Evolutionary conservation across 192 early-diverging fungal genomes (phyloP).

Genomic region (Rhizoclosmatium globosum): DNA sequence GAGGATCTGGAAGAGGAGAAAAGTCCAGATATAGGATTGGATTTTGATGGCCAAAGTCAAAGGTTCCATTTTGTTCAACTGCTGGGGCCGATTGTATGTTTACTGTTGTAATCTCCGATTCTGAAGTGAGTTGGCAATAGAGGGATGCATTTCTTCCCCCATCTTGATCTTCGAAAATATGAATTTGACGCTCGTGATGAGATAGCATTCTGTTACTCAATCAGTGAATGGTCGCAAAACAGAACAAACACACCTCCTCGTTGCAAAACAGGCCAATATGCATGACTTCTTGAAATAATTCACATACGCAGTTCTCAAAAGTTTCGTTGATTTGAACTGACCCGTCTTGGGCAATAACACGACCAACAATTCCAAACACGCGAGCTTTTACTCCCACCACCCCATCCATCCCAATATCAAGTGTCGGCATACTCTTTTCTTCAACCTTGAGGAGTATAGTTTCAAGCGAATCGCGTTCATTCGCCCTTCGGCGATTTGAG

Average conservation of each 20-base stretch:
- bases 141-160: not conserved
- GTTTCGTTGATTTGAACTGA: not conserved
- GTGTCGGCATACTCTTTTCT: not conserved
- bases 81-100: not conserved
- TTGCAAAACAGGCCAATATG: not conserved
- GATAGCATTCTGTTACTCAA: no score
- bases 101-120: not conserved
- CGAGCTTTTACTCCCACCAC: not conserved
- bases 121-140: not conserved
- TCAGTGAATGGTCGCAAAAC: no score
- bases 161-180: no score
- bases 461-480: not conserved
- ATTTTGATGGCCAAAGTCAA: not conserved
- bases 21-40: not conserved
- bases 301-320: constrained; percentile 1
- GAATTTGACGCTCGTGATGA: no score
- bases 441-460: not conserved
- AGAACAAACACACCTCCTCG: no score
- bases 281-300: not conserved
- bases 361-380: not conserved
- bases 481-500: not conserved
- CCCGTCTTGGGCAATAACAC: not conserved
- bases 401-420: not conserved
- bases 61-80: not conserved
- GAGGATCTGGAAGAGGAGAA: not conserved